Evolutionary conservation across 768 basidiomycete species (phyloP), one percentile per base, ranked within the genome.

Genomic region (Hypholoma sublateritium): DNA sequence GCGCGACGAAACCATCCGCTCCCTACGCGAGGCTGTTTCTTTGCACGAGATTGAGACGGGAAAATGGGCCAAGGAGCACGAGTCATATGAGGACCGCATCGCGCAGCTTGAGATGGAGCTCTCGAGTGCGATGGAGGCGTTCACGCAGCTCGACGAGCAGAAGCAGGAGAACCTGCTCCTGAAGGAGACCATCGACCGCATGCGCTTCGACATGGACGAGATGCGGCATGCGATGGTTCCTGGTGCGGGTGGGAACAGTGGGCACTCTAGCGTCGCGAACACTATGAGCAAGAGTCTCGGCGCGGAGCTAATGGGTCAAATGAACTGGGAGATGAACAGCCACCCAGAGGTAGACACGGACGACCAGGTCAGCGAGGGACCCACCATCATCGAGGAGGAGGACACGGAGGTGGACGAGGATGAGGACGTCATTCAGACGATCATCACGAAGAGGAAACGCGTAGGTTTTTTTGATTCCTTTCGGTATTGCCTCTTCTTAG

Each of bases 131-230:
- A 84, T 88, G 50, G 81, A 85, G 62, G 86, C 89, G 1, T 87
- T 91, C 52, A 81, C 77, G 0, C 82, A 85, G 57, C 80, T 97
- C 36, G 93, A 95, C 57, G 88, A 90, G 63, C 95, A 98, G 77
- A 97, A 97, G 75, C 91, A 93, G 65, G 93, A 95, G 77, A 98
- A 97, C 65, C 68, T 96, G 62, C 73, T 93, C 66, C 78, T 98
- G 58, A 96, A 96, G 68, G 95, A 98, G 78, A 97, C 95, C 1
- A 98, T 98, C 62, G 95, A 97, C 68, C 82, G 94, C 46, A 88
- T 97, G 83, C 81, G 92, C 32, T 96, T 89, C 61, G 95, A 98
- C 65, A 85, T 98, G 80, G 95, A 98, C 63, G 93, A 95, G 72
- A 83, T 95, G 79, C 80, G 93, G 39, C 83, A 74, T 51, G 74